These are phyloP conservation scores for Metrosideros polymorpha DNA, from an alignment of 441 rosid species.

Conservation along the genomic window DNA sequence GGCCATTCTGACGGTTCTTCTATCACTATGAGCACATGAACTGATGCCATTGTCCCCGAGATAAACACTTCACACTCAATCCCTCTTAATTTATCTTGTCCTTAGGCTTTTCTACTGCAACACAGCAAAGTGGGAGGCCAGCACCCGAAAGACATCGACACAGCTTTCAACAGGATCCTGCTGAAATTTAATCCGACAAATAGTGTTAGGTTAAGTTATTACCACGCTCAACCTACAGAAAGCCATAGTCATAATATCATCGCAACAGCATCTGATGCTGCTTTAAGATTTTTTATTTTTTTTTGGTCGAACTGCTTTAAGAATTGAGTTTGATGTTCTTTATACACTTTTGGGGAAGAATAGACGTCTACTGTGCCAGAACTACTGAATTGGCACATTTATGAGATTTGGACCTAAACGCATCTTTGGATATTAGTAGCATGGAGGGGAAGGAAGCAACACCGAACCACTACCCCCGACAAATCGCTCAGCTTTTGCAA, in stretches of 20 bases:
- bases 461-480: background rate
- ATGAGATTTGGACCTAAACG: background rate
- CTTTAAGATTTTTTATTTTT: no score
- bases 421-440: background rate
- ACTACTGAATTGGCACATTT: background rate
- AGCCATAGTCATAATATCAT: background rate
- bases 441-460: background rate
- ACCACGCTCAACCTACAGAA: background rate
- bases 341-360: background rate
- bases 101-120: background rate
- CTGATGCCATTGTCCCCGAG: background rate
- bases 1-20: background rate
- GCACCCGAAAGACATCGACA: background rate
- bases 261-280: background rate
- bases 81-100: background rate
- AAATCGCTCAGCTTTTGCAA: background rate
- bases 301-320: no score
- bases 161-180: background rate
- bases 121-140: background rate
- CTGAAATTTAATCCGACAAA: background rate
- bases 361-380: background rate
- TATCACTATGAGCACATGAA: background rate
- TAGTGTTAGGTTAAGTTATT: background rate
- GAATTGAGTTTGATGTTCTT: background rate
- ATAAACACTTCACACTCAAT: background rate